Percentiles rank a stretch among this genome's conserved stretches.
phyloP scores from a whole-genome alignment of 208 protist species.

The Leishmania arabica region DNA sequence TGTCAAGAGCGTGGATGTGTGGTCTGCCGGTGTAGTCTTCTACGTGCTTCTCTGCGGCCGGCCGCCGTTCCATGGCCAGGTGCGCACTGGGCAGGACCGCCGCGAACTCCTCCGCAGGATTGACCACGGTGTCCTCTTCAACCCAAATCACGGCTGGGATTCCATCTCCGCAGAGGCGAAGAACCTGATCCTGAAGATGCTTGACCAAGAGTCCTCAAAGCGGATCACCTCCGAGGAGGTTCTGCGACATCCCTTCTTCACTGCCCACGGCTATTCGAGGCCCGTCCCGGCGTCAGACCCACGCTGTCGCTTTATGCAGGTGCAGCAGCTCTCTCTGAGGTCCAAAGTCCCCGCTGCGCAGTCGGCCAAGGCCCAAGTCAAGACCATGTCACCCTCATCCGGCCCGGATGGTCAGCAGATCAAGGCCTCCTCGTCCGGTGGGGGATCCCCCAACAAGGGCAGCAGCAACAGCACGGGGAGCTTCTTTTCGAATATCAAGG shows the following conservation, averaged over 20 bases:
- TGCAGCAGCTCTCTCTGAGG: slow-evolving; percentile 33
- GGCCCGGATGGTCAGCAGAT: not conserved
- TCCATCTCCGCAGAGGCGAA: slow-evolving; percentile 76
- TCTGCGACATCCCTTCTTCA: slow-evolving; percentile 87
- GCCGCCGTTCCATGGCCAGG: slow-evolving; percentile 86
- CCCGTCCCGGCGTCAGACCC: slow-evolving; percentile 39
- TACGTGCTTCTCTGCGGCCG: slow-evolving; percentile 84
- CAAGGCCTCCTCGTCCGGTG: not conserved
- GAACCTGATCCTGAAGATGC: slow-evolving; percentile 78
- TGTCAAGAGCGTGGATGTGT: slow-evolving; percentile 90
- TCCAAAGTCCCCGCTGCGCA: slow-evolving; percentile 4
- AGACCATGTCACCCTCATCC: not conserved
- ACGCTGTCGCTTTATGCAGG: slow-evolving; percentile 22
- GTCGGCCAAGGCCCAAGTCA: slow-evolving; percentile 4
- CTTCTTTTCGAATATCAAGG: slow-evolving; percentile 32
- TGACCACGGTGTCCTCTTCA: slow-evolving; percentile 86
- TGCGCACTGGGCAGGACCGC: slow-evolving; percentile 81
- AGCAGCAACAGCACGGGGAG: slow-evolving; percentile 26
- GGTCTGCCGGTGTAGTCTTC: slow-evolving; percentile 85
- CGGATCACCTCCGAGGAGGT: slow-evolving; percentile 72
- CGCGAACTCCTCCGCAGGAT: slow-evolving; percentile 75
- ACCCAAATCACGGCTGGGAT: slow-evolving; percentile 71
- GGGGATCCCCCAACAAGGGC: slow-evolving; percentile 10
- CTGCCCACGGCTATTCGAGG: slow-evolving; percentile 45
- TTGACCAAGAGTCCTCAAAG: slow-evolving; percentile 67